Conservation (phyloP, 1,284 basidiomycete genomes). For the Cutaneotrichosporon daszewskae region DNA sequence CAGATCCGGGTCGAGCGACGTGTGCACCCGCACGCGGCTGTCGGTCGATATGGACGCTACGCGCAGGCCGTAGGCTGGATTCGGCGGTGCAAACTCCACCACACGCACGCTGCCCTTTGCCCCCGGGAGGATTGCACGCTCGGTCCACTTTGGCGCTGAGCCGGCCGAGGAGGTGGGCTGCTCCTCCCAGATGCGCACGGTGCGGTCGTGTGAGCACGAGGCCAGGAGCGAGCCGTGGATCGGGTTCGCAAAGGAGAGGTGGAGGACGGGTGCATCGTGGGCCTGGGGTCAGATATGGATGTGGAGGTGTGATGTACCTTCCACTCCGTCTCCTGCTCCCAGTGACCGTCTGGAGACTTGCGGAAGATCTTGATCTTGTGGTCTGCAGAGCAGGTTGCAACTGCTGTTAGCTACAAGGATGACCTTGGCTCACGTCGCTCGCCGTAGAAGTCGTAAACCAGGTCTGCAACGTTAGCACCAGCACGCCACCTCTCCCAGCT, state of each 20-base stretch:
- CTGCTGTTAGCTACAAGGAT: conserved; percentile 42
- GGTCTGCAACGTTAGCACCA: conserved; percentile 55
- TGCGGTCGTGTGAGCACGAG: conserved; percentile 77
- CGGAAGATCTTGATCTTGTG: conserved; percentile 76
- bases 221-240: conserved; percentile 80
- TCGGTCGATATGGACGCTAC: conserved; percentile 81
- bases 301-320: conserved; percentile 60
- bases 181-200: conserved; percentile 85
- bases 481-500: conserved; percentile 7
- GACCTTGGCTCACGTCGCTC: conserved; percentile 60
- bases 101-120: conserved; percentile 74
- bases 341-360: conserved; percentile 59
- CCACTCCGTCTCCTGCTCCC: conserved; percentile 78
- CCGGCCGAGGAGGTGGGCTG: conserved; percentile 4
- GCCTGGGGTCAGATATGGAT: conserved; percentile 54
- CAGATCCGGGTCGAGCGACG: conserved; percentile 77
- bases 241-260: conserved; percentile 81
- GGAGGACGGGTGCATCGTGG: conserved; percentile 77
- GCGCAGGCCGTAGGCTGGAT: conserved; percentile 73
- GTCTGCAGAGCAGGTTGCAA: conserved; percentile 45
- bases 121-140: conserved; percentile 68
- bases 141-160: conserved; percentile 55
- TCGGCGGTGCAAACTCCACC: conserved; percentile 71
- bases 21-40: conserved; percentile 77
- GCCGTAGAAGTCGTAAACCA: conserved; percentile 84